phyloP scores from a whole-genome alignment of 2,329 filamentous ascomycete genomes.

The Colletotrichum horii region DNA sequence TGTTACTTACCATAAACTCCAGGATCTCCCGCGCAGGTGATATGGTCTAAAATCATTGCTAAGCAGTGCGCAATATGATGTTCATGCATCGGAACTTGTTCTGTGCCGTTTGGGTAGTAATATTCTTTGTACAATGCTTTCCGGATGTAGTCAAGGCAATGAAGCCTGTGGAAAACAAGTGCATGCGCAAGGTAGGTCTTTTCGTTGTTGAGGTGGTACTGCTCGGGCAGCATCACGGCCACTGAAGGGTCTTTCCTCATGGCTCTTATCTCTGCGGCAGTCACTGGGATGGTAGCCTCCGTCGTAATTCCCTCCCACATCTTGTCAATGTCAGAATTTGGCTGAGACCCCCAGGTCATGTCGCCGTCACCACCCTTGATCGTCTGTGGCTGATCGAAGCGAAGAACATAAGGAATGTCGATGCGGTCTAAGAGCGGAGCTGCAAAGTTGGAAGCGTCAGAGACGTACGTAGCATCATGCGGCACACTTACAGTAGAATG shows the following conservation, averaged over 20 bases:
- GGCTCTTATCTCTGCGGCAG: background rate
- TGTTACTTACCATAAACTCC: slow-evolving; percentile 1
- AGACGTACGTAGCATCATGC: background rate
- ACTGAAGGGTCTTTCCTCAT: slow-evolving; percentile 1
- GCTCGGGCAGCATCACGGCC: background rate
- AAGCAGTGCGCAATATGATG: slow-evolving; percentile 2
- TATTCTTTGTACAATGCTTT: slow-evolving; percentile 5
- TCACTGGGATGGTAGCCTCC: background rate
- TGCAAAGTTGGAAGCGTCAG: background rate
- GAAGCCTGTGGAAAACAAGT: slow-evolving; percentile 1
- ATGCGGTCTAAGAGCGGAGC: background rate
- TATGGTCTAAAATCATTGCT: background rate
- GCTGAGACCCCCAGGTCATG: background rate
- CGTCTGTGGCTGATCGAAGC: background rate
- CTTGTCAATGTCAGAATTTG: background rate
- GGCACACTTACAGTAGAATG: background rate
- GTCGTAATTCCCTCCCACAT: background rate
- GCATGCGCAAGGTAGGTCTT: background rate
- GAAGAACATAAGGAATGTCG: background rate
- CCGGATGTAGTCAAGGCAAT: slow-evolving; percentile 6
- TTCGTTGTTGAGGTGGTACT: background rate
- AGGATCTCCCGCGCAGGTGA: slow-evolving; percentile 1
- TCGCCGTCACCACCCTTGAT: background rate
- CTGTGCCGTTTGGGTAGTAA: slow-evolving; percentile 7
- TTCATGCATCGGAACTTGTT: background rate